Evolutionary conservation across 2,329 filamentous ascomycete genomes (phyloP), one percentile per base, ranked within the genome.

Genomic region (Macrophomina pseudophaseolina): DNA sequence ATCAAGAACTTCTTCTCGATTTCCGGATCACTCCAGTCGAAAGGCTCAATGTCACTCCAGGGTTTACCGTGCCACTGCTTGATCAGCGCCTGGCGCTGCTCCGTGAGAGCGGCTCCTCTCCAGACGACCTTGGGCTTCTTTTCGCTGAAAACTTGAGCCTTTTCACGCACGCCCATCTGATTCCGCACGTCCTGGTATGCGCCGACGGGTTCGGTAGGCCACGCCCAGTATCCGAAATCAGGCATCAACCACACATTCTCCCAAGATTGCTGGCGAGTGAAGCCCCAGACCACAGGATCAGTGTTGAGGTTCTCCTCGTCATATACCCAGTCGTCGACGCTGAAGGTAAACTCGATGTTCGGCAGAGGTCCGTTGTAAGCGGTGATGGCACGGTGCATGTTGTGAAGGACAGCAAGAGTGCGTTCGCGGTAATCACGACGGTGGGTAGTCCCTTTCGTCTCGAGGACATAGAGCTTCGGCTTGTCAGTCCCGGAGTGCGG

Each of bases 311-410:
- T 67, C 33, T 69, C 60, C 18, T 83, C 79, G 48, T 40, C 23
- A 23, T 66, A 66, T 3, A 60, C 64, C 48, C 53, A 52, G 56
- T 66, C 66, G 54, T 68, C 59, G 71, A 87, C 80, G 73, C 81
- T 82, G 70, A 88, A 78, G 51, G 83, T 78, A 71, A 88, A 82
- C 70, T 84, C 76, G 32, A 84, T 84, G 72, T 87, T 78, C 4
- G 85, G 84, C 2, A 85, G 70, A 0, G 77, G 77, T 5, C 78
- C 74, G 0, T 84, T 84, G 7, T 83, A 81, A 11, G 86, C 84
- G 35, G 83, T 70, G 12, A 87, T 72, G 5, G 85, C 84, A 67
- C 83, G 81, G 72, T 87, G 76, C 69, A 88, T 79, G 69, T 85
- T 83, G 72, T 85, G 81, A 0, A 88, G 80, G 9, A 82, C 81